Evolutionary conservation across 305 asterid species (phyloP).

Genomic region (Rubia balearica): DNA sequence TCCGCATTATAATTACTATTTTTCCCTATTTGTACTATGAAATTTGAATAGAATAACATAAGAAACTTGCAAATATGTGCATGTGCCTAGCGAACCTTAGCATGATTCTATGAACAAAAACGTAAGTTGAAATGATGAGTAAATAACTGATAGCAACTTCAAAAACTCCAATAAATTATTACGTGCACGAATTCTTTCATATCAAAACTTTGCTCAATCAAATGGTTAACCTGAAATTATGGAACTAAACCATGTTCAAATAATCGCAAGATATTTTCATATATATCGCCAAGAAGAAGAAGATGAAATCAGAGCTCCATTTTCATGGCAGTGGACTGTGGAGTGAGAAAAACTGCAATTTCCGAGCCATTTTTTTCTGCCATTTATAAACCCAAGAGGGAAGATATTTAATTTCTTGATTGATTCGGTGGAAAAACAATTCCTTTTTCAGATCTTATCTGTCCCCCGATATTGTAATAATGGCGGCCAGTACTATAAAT

Average conservation of each 20-base stretch:
- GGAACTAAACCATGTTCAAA: background rate
- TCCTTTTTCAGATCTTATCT: background rate
- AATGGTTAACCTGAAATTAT: background rate
- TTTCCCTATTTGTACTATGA: no score
- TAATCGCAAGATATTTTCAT: background rate
- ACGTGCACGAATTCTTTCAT: background rate
- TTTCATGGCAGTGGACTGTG: background rate
- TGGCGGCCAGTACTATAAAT: conserved; percentile 9
- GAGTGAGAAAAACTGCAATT: background rate
- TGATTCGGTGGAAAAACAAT: background rate
- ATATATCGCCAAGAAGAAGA: background rate
- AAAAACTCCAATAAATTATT: background rate
- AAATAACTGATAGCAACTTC: background rate
- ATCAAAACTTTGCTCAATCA: background rate
- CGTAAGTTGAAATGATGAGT: no score
- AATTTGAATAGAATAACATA: no score
- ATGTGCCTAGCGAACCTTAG: no score
- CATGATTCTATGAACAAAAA: no score
- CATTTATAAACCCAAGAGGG: background rate
- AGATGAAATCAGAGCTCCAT: background rate
- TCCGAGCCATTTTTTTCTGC: background rate
- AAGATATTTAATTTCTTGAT: background rate
- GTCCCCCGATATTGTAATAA: background rate
- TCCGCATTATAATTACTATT: background rate
- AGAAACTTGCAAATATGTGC: no score